Conservation (phyloP, 192 early-diverging fungal genomes). For the Powellomyces hirtus region DNA sequence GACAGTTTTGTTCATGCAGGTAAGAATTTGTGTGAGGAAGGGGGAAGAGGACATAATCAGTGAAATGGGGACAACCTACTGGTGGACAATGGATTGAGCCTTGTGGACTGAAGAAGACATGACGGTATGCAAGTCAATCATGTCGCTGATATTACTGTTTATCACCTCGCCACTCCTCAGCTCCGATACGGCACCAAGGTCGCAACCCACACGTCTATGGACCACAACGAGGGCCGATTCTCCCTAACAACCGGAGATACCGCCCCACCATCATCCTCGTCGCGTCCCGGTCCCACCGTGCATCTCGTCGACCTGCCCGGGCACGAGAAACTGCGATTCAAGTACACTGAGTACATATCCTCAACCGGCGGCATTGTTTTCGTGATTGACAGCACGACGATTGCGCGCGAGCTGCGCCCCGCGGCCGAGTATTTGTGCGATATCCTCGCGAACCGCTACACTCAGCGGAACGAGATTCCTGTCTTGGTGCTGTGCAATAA, state of each 20-base stretch:
- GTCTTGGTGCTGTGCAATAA: constrained; percentile 84
- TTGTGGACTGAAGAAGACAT: too few species aligned
- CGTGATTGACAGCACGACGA: constrained; percentile 71
- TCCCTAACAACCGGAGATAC: not conserved
- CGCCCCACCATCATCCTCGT: too few species aligned
- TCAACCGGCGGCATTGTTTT: constrained; percentile 71
- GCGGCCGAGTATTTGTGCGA: constrained; percentile 82
- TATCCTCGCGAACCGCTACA: constrained; percentile 63
- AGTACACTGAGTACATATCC: constrained; percentile 66
- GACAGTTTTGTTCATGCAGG: constrained; percentile 39
- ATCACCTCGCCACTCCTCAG: too few species aligned
- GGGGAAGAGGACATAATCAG: too few species aligned
- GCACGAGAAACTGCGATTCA: constrained; percentile 78
- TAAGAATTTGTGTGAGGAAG: too few species aligned
- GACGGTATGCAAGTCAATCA: too few species aligned
- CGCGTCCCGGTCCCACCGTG: not conserved
- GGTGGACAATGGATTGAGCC: too few species aligned
- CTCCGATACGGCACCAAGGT: constrained; percentile 46
- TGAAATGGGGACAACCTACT: too few species aligned
- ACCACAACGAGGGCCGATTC: constrained; percentile 65
- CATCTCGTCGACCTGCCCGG: constrained; percentile 78
- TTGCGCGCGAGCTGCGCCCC: constrained; percentile 49
- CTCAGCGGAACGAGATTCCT: constrained; percentile 57
- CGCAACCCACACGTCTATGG: constrained; percentile 67
- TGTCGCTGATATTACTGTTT: too few species aligned